Evolutionary conservation across 495 filamentous ascomycete genomes (phyloP), one percentile per base, ranked within the genome.

Genomic region (Aspergillus sparsus): DNA sequence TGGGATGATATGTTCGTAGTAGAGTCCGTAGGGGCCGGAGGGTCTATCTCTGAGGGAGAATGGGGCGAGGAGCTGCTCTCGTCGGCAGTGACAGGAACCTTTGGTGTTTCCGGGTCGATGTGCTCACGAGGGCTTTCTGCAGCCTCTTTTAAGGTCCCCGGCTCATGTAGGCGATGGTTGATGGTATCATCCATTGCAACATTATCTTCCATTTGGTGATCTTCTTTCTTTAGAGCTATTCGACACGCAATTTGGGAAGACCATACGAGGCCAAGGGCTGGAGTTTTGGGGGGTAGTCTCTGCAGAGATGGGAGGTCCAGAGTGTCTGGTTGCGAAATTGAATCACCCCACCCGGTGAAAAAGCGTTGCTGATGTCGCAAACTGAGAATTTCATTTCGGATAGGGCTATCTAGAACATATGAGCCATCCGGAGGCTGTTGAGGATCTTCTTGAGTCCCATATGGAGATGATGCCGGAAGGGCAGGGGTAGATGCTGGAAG

Each of bases 261-360:
- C 94, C 94, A 98, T 31, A 93, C 85, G 11, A 96, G 79, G 0
- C 94, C 94, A 54, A 98, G 75, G 8, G 89, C 86, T 0, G 94
- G 94, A 0, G 90, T 95, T 74, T 98, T 98, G 12, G 86, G 77
- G 1, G 69, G 35, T 5, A 63, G 58, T 7, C 51, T 61, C 10
- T 65, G 63, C 13, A 52, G 56, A 33, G 6, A 51, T 4, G 53
- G 36, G 5, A 35, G 37, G 39, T 49, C 45, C 18, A 36, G 32
- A 7, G 50, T 7, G 0, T 52, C 13, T 1, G 46, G 51, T 35
- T 57, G 58, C 16, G 45, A 42, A 58, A 66, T 74, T 41, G 80
- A 76, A 68, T 92, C 88, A 21, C 91, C 92, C 93, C 94, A 98
- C 39, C 94, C 94, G 3, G 89, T 93, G 72, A 97, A 97, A 82